These are phyloP conservation scores for Aspergillus flavus DNA, from an alignment of 2,329 filamentous ascomycete genomes.

Conservation along the genomic window DNA sequence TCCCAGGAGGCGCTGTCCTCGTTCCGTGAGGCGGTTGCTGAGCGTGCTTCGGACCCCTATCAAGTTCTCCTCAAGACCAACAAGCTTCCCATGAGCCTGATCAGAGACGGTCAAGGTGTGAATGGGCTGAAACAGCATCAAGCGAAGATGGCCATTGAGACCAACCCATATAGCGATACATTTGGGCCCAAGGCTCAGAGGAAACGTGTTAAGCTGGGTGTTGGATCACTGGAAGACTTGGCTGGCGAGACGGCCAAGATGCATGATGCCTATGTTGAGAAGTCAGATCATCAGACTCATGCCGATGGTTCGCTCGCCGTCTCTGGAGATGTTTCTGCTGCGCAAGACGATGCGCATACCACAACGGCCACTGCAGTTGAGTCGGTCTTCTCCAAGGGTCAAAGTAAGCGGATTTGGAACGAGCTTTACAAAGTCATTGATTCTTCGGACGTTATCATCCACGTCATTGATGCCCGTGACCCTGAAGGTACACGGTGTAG, in stretches of 20 bases:
- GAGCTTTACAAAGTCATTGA: conserved; percentile 95
- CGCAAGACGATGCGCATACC: conserved; percentile 47
- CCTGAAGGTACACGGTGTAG: conserved; percentile 87
- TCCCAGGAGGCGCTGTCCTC: conserved; percentile 83
- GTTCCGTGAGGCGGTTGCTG: conserved; percentile 89
- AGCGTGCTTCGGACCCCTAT: conserved; percentile 87
- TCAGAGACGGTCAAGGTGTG: conserved; percentile 73
- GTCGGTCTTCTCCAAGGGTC: conserved; percentile 90
- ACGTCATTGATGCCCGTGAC: conserved; percentile 87
- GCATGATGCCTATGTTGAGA: conserved; percentile 79
- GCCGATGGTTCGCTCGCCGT: conserved; percentile 70
- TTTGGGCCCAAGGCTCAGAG: conserved; percentile 93
- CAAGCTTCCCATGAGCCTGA: conserved; percentile 94
- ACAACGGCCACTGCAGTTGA: conserved; percentile 65
- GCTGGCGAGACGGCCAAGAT: conserved; percentile 78
- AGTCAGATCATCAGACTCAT: conserved; percentile 75
- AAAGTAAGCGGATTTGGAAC: conserved; percentile 96
- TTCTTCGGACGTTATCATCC: conserved; percentile 94
- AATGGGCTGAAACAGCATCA: conserved; percentile 90
- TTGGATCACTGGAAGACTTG: conserved; percentile 78
- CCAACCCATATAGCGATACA: conserved; percentile 79
- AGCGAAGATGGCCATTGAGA: conserved; percentile 92
- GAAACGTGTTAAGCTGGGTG: conserved; percentile 87
- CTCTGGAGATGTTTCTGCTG: conserved; percentile 53
- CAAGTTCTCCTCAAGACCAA: conserved; percentile 94